These are phyloP conservation scores for Paecilomyces sp. DNA, from an alignment of 2,329 filamentous ascomycete genomes.

Conservation along the genomic window DNA sequence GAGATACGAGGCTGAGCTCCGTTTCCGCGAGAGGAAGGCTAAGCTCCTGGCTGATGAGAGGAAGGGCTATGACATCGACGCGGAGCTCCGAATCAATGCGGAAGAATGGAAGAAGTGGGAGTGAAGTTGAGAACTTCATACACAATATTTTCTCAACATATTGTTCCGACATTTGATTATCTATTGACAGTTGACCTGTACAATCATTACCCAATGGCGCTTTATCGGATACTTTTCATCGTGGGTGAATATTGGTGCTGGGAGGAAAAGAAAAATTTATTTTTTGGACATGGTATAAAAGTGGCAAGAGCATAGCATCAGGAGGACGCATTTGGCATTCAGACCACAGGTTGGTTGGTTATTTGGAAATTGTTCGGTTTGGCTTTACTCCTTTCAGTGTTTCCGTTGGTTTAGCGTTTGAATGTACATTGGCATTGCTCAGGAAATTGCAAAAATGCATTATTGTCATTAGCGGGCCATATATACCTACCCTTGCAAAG, in stretches of 20 bases:
- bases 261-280: neutral
- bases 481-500: neutral
- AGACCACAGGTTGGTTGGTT: neutral
- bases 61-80: slow-evolving; percentile 46
- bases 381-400: neutral
- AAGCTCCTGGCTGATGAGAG: slow-evolving; percentile 51
- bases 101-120: slow-evolving; percentile 50
- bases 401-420: neutral
- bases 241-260: neutral
- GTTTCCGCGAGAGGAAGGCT: slow-evolving; percentile 51
- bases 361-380: neutral
- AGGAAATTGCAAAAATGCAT: neutral
- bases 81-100: slow-evolving; percentile 42
- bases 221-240: neutral
- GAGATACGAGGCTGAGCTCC: slow-evolving; percentile 50
- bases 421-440: neutral
- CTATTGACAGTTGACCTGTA: neutral
- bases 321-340: neutral
- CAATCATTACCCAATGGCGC: neutral
- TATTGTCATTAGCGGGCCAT: neutral
- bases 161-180: neutral
- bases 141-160: neutral
- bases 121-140: slow-evolving; percentile 17
- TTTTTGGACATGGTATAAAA: neutral
- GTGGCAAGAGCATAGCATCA: neutral